Conservation (phyloP, 768 basidiomycete species). For the Panaeolus papilionaceus region DNA sequence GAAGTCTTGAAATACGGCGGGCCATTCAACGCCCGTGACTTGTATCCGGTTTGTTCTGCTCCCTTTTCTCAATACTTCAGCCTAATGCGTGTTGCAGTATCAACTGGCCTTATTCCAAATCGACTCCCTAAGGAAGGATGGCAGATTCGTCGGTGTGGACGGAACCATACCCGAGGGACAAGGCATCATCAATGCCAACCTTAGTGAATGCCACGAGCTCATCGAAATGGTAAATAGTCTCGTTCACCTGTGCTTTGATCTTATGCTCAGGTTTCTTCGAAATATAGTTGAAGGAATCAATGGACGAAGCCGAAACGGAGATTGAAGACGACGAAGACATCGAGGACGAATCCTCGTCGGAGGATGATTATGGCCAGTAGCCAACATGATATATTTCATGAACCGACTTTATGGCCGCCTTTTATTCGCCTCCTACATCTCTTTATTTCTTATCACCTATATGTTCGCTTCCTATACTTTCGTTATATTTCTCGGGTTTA, state of each 20-base stretch:
- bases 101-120: constrained; percentile 96
- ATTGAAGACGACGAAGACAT: constrained; percentile 63
- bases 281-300: constrained; percentile 78
- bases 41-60: constrained; percentile 79
- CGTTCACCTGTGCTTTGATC: constrained; percentile 1
- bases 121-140: constrained; percentile 91
- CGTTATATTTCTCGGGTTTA: no score
- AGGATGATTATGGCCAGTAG: constrained; percentile 6
- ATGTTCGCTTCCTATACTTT: background rate
- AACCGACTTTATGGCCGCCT: background rate
- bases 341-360: constrained; percentile 25
- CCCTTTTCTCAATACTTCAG: constrained; percentile 16
- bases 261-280: background rate
- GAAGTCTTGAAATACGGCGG: constrained; percentile 96
- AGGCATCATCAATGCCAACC: constrained; percentile 93
- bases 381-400: background rate
- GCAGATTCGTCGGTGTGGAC: constrained; percentile 89
- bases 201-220: constrained; percentile 96
- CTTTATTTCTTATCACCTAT: constrained; percentile 12
- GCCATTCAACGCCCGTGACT: constrained; percentile 88
- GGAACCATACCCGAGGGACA: constrained; percentile 95
- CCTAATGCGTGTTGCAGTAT: constrained; percentile 56
- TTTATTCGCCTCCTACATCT: background rate
- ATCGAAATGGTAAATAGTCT: constrained; percentile 78
- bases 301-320: constrained; percentile 73